phyloP scores from a whole-genome alignment of 2,329 filamentous ascomycete genomes.

The Cryphonectria radicalis region DNA sequence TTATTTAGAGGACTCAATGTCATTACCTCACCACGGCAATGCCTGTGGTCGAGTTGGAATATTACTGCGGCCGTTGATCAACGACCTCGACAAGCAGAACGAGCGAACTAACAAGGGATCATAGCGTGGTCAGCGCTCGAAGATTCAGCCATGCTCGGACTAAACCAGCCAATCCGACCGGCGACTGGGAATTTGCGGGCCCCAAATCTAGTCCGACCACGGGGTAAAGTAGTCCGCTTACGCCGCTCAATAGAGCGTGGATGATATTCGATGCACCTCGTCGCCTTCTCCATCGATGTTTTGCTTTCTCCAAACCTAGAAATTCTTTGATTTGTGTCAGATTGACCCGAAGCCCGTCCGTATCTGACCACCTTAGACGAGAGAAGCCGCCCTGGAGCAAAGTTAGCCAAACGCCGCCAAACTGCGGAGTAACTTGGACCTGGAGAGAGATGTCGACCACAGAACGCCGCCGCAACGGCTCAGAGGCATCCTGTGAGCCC shows the following conservation, averaged over 20 bases:
- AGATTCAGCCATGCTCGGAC: neutral
- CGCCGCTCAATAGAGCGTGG: neutral
- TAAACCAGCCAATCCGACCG: neutral
- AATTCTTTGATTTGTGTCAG: neutral
- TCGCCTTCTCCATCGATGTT: neutral
- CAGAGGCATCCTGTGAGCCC: slow-evolving; percentile 12
- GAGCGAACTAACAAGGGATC: neutral
- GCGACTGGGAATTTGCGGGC: neutral
- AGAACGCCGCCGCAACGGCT: slow-evolving; percentile 8
- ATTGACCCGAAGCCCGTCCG: neutral
- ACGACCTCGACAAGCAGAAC: neutral
- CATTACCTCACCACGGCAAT: neutral
- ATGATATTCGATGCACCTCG: neutral
- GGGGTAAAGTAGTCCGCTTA: neutral
- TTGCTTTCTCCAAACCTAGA: neutral
- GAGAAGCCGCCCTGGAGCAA: neutral
- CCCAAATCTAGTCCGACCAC: neutral
- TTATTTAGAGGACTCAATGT: neutral
- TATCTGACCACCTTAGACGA: neutral
- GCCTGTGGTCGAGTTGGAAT: neutral
- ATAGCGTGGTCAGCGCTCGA: neutral
- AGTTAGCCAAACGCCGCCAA: neutral
- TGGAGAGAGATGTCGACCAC: neutral
- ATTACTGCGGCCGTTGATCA: neutral
- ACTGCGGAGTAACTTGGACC: too few species aligned